Conservation (phyloP, 2,329 filamentous ascomycete genomes). For the Phyllosticta citriasiana region DNA sequence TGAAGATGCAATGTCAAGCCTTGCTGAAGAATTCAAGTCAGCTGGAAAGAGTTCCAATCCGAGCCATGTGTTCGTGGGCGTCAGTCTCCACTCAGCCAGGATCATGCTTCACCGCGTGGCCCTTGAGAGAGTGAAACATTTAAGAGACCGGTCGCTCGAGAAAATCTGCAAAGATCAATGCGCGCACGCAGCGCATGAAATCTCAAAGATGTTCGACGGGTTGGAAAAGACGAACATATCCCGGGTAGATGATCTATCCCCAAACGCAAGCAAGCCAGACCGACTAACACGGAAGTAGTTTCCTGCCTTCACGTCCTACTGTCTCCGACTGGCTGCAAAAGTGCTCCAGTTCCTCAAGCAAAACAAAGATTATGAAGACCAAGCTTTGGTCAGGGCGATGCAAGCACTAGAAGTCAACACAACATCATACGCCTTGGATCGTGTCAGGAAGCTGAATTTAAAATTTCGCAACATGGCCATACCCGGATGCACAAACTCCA, state of each 20-base stretch:
- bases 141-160: neutral
- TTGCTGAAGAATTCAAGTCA: slow-evolving; percentile 73
- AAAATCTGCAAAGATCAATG: neutral
- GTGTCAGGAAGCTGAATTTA: neutral
- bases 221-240: neutral
- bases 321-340: neutral
- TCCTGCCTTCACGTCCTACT: neutral
- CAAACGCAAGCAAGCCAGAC: neutral
- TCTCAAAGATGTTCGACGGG: neutral
- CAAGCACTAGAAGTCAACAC: neutral
- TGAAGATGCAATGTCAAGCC: slow-evolving; percentile 71
- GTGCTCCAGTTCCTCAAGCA: neutral
- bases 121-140: slow-evolving; percentile 63
- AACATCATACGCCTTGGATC: neutral
- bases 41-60: slow-evolving; percentile 63
- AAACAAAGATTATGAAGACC: no score
- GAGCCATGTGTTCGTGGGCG: slow-evolving; percentile 88
- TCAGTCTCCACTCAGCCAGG: slow-evolving; percentile 92
- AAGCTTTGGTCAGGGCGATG: neutral
- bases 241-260: neutral
- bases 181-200: neutral
- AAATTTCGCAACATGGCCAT: neutral
- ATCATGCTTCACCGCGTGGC: slow-evolving; percentile 98
- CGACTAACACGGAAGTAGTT: neutral
- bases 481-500: neutral